These are phyloP conservation scores for Ambispora gerdemannii DNA, from an alignment of 192 early-diverging fungal species.

Conservation along the genomic window DNA sequence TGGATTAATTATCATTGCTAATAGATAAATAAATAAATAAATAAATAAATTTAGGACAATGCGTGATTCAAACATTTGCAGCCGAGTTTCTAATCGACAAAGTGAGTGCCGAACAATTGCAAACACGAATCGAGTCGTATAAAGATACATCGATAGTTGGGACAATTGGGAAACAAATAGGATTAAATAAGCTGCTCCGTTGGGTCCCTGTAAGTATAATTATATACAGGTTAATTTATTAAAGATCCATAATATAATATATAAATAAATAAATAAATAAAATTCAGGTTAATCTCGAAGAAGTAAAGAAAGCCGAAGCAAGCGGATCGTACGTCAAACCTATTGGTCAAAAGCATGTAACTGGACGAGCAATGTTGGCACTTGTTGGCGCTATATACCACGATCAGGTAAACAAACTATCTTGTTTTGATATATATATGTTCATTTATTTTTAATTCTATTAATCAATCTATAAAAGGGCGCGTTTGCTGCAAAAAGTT, in stretches of 20 bases:
- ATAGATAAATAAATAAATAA: neutral
- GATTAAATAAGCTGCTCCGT: conserved; percentile 1
- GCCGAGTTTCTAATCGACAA: neutral
- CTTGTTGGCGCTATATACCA: conserved; percentile 16
- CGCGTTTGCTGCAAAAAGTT: neutral
- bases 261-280: neutral
- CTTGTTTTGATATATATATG: neutral
- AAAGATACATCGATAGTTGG: neutral
- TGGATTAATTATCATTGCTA: neutral
- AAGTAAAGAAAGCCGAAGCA: neutral
- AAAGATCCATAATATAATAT: neutral
- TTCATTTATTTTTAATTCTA: too few species aligned
- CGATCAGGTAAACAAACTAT: neutral
- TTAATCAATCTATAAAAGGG: neutral
- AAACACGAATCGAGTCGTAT: neutral
- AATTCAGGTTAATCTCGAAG: neutral
- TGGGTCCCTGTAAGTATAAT: neutral
- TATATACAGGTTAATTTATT: neutral
- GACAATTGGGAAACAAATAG: neutral
- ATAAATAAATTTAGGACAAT: neutral
- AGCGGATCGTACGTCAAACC: neutral
- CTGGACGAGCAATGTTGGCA: neutral
- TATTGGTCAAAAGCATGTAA: neutral
- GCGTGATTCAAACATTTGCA: conserved; percentile 1
- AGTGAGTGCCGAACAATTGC: neutral